Conservation (phyloP, 148 eudicot genomes). For the Camellia lanceoleosa region DNA sequence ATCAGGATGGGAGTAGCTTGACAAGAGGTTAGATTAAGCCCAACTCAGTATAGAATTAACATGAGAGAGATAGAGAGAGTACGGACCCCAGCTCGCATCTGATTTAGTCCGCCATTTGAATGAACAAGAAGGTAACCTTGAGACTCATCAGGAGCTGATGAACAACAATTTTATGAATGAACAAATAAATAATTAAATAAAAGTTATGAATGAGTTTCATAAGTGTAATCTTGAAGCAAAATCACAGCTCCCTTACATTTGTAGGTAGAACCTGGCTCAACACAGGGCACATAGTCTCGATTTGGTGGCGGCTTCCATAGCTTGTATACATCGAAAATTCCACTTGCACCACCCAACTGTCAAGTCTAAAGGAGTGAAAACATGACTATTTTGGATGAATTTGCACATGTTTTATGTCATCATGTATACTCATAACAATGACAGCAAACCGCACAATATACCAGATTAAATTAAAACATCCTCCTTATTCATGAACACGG, state of each 20-base stretch:
- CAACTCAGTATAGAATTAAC: not conserved
- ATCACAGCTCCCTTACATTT: conserved; percentile 35
- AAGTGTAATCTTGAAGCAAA: conserved; percentile 2
- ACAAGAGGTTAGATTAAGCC: not conserved
- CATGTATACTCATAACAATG: not conserved
- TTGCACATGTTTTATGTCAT: not conserved
- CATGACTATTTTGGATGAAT: conserved; percentile 32
- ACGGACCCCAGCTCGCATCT: conserved; percentile 98
- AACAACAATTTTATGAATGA: conserved; percentile 8
- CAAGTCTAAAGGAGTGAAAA: conserved; percentile 78
- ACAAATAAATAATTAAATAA: not conserved
- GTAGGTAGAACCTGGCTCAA: conserved; percentile 52
- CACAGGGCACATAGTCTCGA: conserved; percentile 75
- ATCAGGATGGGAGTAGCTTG: not conserved
- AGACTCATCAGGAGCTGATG: conserved; percentile 63
- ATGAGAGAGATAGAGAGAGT: conserved; percentile 7
- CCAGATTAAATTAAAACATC: not conserved
- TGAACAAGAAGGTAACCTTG: conserved; percentile 82
- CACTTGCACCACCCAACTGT: conserved; percentile 67
- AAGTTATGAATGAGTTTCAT: not conserved
- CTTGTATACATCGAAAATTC: conserved; percentile 40
- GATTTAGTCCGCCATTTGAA: conserved; percentile 97
- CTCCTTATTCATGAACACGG: not conserved
- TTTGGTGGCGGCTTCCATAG: conserved; percentile 87
- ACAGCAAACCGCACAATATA: not conserved